Evolutionary conservation across 106 monocot genomes (phyloP), one percentile per base, ranked within the genome.

Genomic region (Hemerocallis citrina): DNA sequence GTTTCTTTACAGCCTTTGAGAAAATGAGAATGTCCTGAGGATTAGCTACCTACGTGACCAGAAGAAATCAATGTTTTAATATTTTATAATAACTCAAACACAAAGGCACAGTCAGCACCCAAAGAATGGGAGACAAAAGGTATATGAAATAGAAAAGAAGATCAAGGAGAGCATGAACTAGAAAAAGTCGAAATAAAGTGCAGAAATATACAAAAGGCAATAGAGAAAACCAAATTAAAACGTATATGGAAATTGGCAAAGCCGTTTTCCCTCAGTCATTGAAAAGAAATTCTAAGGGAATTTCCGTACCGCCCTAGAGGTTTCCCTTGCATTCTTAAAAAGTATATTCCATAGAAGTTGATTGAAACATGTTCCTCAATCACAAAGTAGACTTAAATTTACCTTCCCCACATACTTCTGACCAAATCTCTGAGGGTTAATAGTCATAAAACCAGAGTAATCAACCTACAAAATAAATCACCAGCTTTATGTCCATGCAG

Each of bases 371-470:
- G 55, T 25, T 55, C 4, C 55, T 0, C 32, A 32, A 29, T 50
- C 20, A 57, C 9, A 34, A n/a, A n/a, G n/a, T n/a, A n/a, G n/a
- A n/a, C n/a, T 36, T 5, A 42, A 6, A 72, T 46, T 1, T 81
- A 98, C 96, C 96, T 98, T 98, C 29, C 96, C 96, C 21, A 98
- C 96, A 73, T 91, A 98, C 63, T 98, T 98, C 68, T 98, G 96
- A 27, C 96, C 96, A 75, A 98, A 98, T 33, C 91, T 83, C 58
- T 98, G 96, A 72, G 96, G 96, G 46, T 98, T 98, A 66, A 98
- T 98, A 52, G 96, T 98, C 77, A 82, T 91, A 81, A 98, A 91
- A 57, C 96, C 96, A 57, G 96, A 85, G 76, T 98, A 98, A 51
- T 98, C 96, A 40, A 98, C 96, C 96, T 98, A 68, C 43, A 84